Percentiles rank a stretch among this genome's conserved stretches.
These are phyloP conservation scores for Candolleomyces efflorescens DNA, from an alignment of 768 basidiomycete species.

Conservation along the genomic window DNA sequence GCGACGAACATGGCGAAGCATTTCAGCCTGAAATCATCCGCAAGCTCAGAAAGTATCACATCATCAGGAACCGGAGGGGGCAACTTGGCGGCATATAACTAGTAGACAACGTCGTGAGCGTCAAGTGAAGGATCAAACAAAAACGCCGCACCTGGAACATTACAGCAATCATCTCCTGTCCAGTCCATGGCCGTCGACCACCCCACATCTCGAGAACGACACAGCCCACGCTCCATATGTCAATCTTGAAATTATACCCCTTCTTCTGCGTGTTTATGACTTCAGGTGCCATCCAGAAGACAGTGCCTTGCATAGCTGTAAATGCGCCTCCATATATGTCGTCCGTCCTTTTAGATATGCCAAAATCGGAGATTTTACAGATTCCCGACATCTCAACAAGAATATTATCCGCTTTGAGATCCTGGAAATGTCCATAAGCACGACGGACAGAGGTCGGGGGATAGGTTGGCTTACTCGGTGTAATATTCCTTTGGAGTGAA, in stretches of 20 bases:
- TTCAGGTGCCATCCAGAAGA: constrained; percentile 99
- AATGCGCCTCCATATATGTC: constrained; percentile 80
- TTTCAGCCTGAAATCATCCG: constrained; percentile 79
- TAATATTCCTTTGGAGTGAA: constrained; percentile 87
- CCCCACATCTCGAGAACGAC: constrained; percentile 99
- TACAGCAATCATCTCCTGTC: constrained; percentile 85
- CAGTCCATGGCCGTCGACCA: constrained; percentile 91
- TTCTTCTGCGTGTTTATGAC: constrained; percentile 84
- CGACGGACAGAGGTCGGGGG: constrained; percentile 33
- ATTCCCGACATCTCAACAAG: constrained; percentile 90
- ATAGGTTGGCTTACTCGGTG: constrained; percentile 62
- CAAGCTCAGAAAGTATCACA: constrained; percentile 67
- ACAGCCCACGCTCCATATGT: constrained; percentile 99
- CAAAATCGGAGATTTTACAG: constrained; percentile 98
- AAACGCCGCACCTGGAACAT: constrained; percentile 78
- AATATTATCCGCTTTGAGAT: constrained; percentile 98
- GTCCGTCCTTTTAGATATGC: constrained; percentile 94
- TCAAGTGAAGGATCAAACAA: not conserved
- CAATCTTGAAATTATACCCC: constrained; percentile 95
- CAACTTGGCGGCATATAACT: constrained; percentile 83
- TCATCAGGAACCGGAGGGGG: constrained; percentile 89
- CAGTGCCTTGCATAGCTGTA: constrained; percentile 95
- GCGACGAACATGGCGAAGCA: constrained; percentile 83
- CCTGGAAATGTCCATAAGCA: constrained; percentile 64
- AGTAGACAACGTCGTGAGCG: constrained; percentile 3